Evolutionary conservation across 441 rosid species (phyloP), one percentile per base, ranked within the genome.

Genomic region (Aleurites moluccanus): DNA sequence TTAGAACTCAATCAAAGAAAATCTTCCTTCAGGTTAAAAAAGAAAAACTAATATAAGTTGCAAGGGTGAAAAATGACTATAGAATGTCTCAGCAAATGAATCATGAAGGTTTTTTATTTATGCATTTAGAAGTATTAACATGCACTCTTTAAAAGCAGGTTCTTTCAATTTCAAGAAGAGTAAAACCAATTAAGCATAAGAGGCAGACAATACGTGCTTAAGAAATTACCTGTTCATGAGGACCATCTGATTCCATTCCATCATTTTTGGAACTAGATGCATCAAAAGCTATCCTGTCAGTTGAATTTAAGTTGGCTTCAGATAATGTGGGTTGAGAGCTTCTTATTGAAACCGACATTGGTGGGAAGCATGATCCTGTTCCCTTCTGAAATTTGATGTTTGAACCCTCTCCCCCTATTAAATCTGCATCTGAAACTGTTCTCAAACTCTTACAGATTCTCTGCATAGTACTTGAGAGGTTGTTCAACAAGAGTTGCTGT

Each of bases 401-500:
- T 73, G 76, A 78, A 62, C 73, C 82, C 70, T 84, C 84, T 69
- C 30, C 56, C 27, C 78, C 77, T 16, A 27, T 75, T 60, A 79
- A 67, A 73, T 84, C 94, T 47, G 81, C 82, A 62, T 84, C 86
- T 57, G 92, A 85, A 83, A 88, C 95, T 38, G 96, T 91, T 81
- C 96, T 86, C 86, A 93, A 82, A 81, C 88, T 90, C 74, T 73
- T 88, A 75, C 99, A 92, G n/a, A 95, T 69, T 77, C 93, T 87
- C 82, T 88, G 98, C 98, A 95, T 89, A 2, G 97, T 95, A 33
- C 84, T 78, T 1, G 97, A 91, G 73, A 95, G 91, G 77, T 85
- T 93, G 71, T 90, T 90, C 84, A 95, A 77, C 85, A 95, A 78
- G 74, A 88, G 90, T 61, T 93, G 96, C 74, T 91, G 99, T 72